These are phyloP conservation scores for Monosporascus ibericus DNA, from an alignment of 2,329 filamentous ascomycete species.

Conservation along the genomic window DNA sequence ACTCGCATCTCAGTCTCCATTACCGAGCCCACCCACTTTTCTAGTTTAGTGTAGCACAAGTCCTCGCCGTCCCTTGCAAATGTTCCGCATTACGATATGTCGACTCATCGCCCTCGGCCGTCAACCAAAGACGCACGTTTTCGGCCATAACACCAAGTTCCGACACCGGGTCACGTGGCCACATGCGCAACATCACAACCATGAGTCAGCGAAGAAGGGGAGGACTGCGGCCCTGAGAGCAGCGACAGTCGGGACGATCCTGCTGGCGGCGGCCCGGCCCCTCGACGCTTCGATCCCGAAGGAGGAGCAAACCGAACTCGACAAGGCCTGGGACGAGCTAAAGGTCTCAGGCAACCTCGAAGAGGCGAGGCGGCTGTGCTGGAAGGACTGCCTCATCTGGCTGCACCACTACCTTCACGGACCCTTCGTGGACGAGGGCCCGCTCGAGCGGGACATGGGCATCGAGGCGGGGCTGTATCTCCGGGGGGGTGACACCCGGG, in stretches of 20 bases:
- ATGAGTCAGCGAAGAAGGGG: background rate
- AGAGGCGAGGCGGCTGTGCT: background rate
- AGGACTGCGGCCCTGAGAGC: background rate
- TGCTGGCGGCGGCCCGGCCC: background rate
- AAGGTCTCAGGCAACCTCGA: background rate
- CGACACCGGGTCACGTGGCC: background rate
- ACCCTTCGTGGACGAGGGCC: background rate
- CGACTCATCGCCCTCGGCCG: background rate
- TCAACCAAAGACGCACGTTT: background rate
- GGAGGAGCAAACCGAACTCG: background rate
- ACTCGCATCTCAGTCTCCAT: too few relatives aligned
- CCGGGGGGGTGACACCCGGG: background rate
- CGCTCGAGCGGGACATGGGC: background rate
- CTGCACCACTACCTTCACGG: background rate
- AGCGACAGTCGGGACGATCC: background rate
- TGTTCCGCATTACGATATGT: background rate
- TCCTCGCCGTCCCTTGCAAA: background rate
- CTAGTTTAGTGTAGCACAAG: too few relatives aligned
- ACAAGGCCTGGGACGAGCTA: background rate
- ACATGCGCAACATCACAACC: background rate
- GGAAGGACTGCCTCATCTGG: background rate
- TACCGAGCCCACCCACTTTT: too few relatives aligned
- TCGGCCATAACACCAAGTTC: background rate
- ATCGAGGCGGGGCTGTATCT: background rate
- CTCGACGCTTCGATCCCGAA: background rate